Evolutionary conservation across 768 basidiomycete genomes (phyloP).

Genomic region (Termitomyces sp.): DNA sequence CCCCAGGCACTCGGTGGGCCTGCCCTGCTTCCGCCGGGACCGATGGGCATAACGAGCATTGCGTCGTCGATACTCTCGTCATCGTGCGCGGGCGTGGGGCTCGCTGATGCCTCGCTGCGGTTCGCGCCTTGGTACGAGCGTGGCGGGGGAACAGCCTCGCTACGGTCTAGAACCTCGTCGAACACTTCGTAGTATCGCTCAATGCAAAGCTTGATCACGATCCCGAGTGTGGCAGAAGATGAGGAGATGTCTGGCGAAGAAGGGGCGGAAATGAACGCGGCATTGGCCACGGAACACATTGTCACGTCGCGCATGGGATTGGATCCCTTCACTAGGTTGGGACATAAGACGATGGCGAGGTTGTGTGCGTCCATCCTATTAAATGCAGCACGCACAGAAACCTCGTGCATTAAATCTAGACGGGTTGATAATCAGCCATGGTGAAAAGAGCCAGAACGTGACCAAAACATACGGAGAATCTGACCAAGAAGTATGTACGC

Average conservation of each 20-base stretch:
- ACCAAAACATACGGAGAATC: constrained; percentile 47
- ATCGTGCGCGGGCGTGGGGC: constrained; percentile 29
- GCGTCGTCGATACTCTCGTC: constrained; percentile 75
- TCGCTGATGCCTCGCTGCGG: constrained; percentile 14
- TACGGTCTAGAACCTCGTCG: constrained; percentile 71
- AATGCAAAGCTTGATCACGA: constrained; percentile 71
- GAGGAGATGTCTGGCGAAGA: constrained; percentile 14
- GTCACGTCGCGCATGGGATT: constrained; percentile 66
- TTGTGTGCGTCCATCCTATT: constrained; percentile 86
- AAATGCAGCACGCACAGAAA: constrained; percentile 55
- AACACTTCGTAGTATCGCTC: constrained; percentile 83
- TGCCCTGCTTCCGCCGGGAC: constrained; percentile 25
- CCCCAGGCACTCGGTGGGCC: constrained; percentile 35
- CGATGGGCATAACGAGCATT: constrained; percentile 70
- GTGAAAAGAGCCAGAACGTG: constrained; percentile 1
- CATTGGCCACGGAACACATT: constrained; percentile 62
- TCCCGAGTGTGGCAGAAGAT: constrained; percentile 53
- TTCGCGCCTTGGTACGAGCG: constrained; percentile 12
- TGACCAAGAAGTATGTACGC: constrained; percentile 69
- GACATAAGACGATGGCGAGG: constrained; percentile 71
- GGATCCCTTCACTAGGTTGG: constrained; percentile 70
- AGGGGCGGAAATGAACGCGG: constrained; percentile 19
- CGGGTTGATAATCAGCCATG: neutral
- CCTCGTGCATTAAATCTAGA: constrained; percentile 73
- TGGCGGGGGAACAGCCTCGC: constrained; percentile 45